Evolutionary conservation across 2,329 filamentous ascomycete genomes (phyloP).

Genomic region (Esteya vermicola): DNA sequence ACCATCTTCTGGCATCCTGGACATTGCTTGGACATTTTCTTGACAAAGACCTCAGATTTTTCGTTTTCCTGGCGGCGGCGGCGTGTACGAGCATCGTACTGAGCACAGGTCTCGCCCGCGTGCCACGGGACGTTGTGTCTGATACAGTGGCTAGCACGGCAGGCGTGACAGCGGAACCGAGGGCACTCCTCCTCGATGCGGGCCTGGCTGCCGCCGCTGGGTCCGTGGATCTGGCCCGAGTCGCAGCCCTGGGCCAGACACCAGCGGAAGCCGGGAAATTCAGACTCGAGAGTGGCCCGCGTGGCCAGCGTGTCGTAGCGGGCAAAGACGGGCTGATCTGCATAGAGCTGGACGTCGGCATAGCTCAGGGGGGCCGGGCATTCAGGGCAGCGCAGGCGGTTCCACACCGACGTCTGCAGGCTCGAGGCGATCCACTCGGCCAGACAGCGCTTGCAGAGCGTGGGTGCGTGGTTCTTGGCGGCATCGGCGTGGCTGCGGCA

Average conservation of each 20-base stretch:
- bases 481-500: slow-evolving; percentile 11
- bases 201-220: no score
- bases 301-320: slow-evolving; percentile 21
- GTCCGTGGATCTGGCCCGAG: slow-evolving; percentile 22
- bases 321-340: slow-evolving; percentile 14
- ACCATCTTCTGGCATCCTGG: slow-evolving; percentile 21
- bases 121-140: slow-evolving; percentile 23
- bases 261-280: slow-evolving; percentile 20
- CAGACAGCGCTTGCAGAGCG: slow-evolving; percentile 19
- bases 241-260: slow-evolving; percentile 21
- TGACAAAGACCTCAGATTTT: slow-evolving; percentile 19
- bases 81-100: slow-evolving; percentile 20
- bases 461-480: slow-evolving; percentile 11
- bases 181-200: slow-evolving; percentile 12
- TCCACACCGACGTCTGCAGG: slow-evolving; percentile 16
- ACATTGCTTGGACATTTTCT: slow-evolving; percentile 19
- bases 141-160: slow-evolving; percentile 18
- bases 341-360: slow-evolving; percentile 17
- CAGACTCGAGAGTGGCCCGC: slow-evolving; percentile 15
- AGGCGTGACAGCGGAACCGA: slow-evolving; percentile 19
- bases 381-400: slow-evolving; percentile 21
- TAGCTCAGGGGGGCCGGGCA: slow-evolving; percentile 17
- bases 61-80: slow-evolving; percentile 16
- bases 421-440: slow-evolving; percentile 19
- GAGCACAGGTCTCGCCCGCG: slow-evolving; percentile 19